Evolutionary conservation across 331 rosid species (phyloP), one percentile per base, ranked within the genome.

Genomic region (Quercus lobata): DNA sequence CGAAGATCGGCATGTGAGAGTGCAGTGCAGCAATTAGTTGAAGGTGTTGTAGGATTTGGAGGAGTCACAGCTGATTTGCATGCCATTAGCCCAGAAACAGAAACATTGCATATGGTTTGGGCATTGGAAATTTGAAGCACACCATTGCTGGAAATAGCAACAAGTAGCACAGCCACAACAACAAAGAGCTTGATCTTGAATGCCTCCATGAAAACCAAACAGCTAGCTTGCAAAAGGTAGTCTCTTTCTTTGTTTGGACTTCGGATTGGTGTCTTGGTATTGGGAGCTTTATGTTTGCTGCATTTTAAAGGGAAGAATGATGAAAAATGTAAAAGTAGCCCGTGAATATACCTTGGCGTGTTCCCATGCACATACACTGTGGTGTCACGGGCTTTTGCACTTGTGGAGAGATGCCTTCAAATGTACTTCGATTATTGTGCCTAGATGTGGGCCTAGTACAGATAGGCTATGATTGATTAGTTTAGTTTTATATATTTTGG

Each of bases 41-140:
- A 74, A 0, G 93, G 91, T 2, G 71, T 21, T 0, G 78, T 3
- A 1, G 91, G 93, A 65, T 77, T 87, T 4, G 93, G 91, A 21
- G 78, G 76, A 0, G 88, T 87, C 74, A 87, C 93, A 0, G 93
- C 76, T 1, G 91, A 76, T 82, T 63, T 75, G 85, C 93, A 89
- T 6, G 79, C 41, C 84, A 81, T 60, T 6, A 88, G 69, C 44
- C 69, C 81, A 19, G 29, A 69, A 21, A 37, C 1, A 41, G 91
- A 29, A 54, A 85, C 83, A 10, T 88, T 85, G 83, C 89, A 88
- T 49, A 86, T 73, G 80, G 34, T 25, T 54, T 86, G 89, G 6
- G 84, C 92, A 24, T 82, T 44, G 24, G 49, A 66, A 66, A 32
- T 37, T 18, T 63, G 37, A 30, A 63, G 41, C 22, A 29, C 37